Conservation (phyloP, 176 grass and related monocot species). For the Eragrostis curvula region DNA sequence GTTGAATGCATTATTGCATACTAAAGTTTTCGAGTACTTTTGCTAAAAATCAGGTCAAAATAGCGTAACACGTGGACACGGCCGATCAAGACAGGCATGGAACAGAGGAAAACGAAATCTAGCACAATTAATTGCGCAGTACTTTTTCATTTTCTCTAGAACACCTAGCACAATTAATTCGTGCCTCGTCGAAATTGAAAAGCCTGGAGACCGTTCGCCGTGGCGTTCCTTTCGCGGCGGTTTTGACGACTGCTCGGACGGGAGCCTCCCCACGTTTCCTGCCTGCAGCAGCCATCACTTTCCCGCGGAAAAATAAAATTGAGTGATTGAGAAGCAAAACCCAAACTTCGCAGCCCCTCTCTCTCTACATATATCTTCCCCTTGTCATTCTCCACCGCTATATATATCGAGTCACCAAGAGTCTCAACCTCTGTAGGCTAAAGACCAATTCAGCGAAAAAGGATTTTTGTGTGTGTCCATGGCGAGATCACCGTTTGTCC, state of each 20-base stretch:
- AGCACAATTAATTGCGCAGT: background rate
- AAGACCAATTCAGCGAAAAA: background rate
- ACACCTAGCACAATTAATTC: background rate
- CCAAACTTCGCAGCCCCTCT: slow-evolving; percentile 11
- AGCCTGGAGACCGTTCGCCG: background rate
- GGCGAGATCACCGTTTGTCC: slow-evolving; percentile 29
- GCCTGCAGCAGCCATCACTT: slow-evolving; percentile 35
- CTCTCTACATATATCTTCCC: too few relatives aligned
- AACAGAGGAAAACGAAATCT: background rate
- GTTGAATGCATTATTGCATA: background rate
- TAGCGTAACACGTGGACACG: background rate
- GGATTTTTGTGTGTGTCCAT: background rate
- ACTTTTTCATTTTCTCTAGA: background rate
- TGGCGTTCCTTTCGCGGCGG: slow-evolving; percentile 34
- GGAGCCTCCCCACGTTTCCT: slow-evolving; percentile 51
- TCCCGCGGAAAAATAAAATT: slow-evolving; percentile 1
- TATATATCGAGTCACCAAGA: slow-evolving; percentile 20
- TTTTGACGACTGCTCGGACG: slow-evolving; percentile 38
- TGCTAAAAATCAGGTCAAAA: background rate
- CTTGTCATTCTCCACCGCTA: background rate
- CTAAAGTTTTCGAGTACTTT: background rate
- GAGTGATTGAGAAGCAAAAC: slow-evolving; percentile 29
- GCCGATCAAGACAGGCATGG: too few relatives aligned
- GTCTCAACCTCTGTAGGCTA: background rate
- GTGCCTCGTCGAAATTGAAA: background rate